phyloP scores from a whole-genome alignment of 495 filamentous ascomycete genomes.

The Pyrenula massariospora region DNA sequence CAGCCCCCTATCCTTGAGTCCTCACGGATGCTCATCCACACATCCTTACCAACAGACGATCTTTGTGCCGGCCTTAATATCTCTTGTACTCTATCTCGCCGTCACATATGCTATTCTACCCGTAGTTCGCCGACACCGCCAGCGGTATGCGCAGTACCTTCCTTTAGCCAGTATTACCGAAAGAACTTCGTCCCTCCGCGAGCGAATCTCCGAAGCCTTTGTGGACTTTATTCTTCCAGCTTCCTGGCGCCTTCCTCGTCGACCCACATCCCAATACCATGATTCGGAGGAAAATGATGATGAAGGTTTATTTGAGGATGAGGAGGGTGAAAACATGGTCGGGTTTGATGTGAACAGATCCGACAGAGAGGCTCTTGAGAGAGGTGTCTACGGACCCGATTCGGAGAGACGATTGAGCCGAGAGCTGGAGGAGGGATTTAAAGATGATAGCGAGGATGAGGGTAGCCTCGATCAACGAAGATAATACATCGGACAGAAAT shows the following conservation, averaged over 20 bases:
- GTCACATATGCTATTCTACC: slow-evolving; percentile 62
- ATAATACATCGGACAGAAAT: background rate
- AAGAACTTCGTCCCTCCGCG: slow-evolving; percentile 49
- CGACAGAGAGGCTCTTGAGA: slow-evolving; percentile 36
- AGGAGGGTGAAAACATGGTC: slow-evolving; percentile 48
- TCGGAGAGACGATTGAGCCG: slow-evolving; percentile 55
- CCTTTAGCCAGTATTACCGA: slow-evolving; percentile 51
- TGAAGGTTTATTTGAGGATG: slow-evolving; percentile 28
- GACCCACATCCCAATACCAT: background rate
- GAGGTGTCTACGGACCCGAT: slow-evolving; percentile 28
- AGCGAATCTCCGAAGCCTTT: slow-evolving; percentile 44
- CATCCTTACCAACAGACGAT: slow-evolving; percentile 43
- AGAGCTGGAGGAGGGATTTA: slow-evolving; percentile 75
- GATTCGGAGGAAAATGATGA: slow-evolving; percentile 21
- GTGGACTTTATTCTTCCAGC: slow-evolving; percentile 43
- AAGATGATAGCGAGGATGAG: slow-evolving; percentile 70
- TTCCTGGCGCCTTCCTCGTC: slow-evolving; percentile 31
- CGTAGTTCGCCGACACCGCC: slow-evolving; percentile 61
- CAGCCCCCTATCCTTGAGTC: no score
- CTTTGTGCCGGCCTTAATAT: slow-evolving; percentile 65
- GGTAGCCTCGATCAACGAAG: slow-evolving; percentile 8
- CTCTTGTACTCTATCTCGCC: slow-evolving; percentile 61
- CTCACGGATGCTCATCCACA: background rate
- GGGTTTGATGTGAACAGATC: slow-evolving; percentile 42
- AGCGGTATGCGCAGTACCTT: slow-evolving; percentile 60